phyloP scores from a whole-genome alignment of 2,329 filamentous ascomycete species.

The Fusarium penzigii region DNA sequence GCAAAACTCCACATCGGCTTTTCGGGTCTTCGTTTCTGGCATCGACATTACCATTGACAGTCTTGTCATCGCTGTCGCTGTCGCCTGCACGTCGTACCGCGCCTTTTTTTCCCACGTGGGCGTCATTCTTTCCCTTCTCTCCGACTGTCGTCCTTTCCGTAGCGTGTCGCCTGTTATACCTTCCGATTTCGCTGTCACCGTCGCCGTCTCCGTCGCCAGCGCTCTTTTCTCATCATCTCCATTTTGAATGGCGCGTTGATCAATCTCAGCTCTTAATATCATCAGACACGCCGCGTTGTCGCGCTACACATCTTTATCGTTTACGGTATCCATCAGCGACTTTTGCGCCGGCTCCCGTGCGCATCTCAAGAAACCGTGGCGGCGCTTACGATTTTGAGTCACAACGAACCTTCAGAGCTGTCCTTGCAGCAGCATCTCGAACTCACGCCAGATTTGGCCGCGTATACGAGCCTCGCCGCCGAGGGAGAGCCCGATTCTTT shows the following conservation, averaged over 20 bases:
- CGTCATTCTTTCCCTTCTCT: conserved; percentile 20
- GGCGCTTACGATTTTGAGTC: conserved; percentile 57
- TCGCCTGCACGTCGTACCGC: conserved; percentile 19
- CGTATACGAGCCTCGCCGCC: conserved; percentile 48
- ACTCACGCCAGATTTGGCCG: conserved; percentile 53
- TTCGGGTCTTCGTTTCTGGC: conserved; percentile 15
- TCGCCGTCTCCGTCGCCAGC: conserved; percentile 9
- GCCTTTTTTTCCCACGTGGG: conserved; percentile 14
- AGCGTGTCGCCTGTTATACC: conserved; percentile 28
- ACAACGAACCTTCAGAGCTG: conserved; percentile 53
- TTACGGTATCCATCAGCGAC: conserved; percentile 14
- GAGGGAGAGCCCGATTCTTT: conserved; percentile 60
- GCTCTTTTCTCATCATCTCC: conserved; percentile 7
- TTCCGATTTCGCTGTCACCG: conserved; percentile 16
- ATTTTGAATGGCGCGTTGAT: conserved; percentile 38
- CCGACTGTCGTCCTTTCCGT: conserved; percentile 21
- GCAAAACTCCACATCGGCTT: conserved; percentile 17
- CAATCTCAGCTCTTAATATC: conserved; percentile 18
- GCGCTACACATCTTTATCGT: conserved; percentile 15
- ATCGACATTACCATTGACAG: conserved; percentile 1
- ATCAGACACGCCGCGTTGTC: conserved; percentile 19
- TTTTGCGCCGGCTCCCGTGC: conserved; percentile 31
- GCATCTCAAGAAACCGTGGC: conserved; percentile 49
- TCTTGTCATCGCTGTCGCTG: conserved; percentile 17
- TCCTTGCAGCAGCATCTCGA: conserved; percentile 63